Conservation (phyloP, 2,329 filamentous ascomycete genomes). For the Microascus cirrosus region DNA sequence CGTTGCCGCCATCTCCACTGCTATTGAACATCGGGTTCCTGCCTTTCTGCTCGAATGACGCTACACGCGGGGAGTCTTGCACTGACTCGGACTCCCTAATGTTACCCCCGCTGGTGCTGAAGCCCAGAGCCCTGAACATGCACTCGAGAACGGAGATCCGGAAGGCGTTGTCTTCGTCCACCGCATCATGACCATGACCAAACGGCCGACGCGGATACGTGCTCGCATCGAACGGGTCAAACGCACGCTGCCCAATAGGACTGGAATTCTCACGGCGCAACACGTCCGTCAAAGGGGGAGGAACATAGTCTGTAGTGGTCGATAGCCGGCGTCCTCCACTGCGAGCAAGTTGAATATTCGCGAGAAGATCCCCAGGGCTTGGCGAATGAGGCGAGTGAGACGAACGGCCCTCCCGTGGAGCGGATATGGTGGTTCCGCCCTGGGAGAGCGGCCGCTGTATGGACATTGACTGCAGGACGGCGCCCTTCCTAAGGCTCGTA, state of each 20-base stretch:
- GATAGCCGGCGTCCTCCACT: constrained; percentile 36
- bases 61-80: constrained; percentile 73
- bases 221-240: constrained; percentile 44
- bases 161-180: constrained; percentile 84
- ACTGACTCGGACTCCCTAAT: constrained; percentile 61
- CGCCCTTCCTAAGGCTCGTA: constrained; percentile 68
- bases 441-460: constrained; percentile 33
- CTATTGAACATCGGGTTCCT: constrained; percentile 61
- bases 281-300: not conserved
- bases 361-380: constrained; percentile 68
- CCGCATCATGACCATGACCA: constrained; percentile 63
- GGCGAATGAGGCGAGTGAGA: constrained; percentile 37
- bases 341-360: constrained; percentile 63
- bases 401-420: constrained; percentile 27
- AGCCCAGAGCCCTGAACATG: constrained; percentile 86
- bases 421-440: constrained; percentile 25
- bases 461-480: constrained; percentile 56
- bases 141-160: constrained; percentile 85
- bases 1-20: constrained; percentile 39
- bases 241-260: constrained; percentile 36
- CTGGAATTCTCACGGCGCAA: constrained; percentile 24
- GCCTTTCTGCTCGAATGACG: constrained; percentile 72
- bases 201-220: constrained; percentile 28
- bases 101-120: constrained; percentile 57
- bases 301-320: constrained; percentile 14